phyloP scores from a whole-genome alignment of 805 yeast genomes.

The Ogataea zsoltii region DNA sequence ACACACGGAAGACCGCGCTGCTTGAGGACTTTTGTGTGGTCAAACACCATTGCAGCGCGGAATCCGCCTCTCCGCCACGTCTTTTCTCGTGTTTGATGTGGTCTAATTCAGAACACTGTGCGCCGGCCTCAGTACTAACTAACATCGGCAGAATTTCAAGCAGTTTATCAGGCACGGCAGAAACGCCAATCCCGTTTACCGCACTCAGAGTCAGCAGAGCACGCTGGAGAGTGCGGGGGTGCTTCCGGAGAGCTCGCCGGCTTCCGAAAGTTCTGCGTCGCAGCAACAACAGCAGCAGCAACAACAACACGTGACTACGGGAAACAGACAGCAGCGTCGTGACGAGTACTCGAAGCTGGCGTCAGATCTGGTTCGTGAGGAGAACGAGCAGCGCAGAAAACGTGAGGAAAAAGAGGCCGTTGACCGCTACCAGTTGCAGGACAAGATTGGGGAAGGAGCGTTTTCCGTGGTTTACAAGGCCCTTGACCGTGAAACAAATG shows the following conservation, averaged over 20 bases:
- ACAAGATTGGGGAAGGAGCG: conserved; percentile 62
- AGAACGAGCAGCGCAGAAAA: conserved; percentile 25
- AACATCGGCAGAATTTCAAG: conserved; percentile 36
- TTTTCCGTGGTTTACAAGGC: conserved; percentile 58
- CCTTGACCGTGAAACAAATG: conserved; percentile 36
- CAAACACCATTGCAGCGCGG: too few relatives aligned
- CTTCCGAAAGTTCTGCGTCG: not conserved
- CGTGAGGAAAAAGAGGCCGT: conserved; percentile 28
- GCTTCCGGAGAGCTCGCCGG: too few relatives aligned
- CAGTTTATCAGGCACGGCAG: conserved; percentile 46
- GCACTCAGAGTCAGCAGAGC: conserved; percentile 9
- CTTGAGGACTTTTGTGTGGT: too few relatives aligned
- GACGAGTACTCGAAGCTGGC: conserved; percentile 35
- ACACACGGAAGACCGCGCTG: not conserved
- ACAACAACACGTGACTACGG: not conserved
- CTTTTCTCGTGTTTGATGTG: too few relatives aligned
- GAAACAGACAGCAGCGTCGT: conserved; percentile 22
- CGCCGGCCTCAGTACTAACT: too few relatives aligned
- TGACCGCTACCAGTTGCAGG: conserved; percentile 43
- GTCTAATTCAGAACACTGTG: too few relatives aligned
- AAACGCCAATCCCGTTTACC: conserved; percentile 15
- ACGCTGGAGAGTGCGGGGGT: conserved; percentile 9
- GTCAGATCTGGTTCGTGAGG: conserved; percentile 34
- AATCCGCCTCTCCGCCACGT: too few relatives aligned
- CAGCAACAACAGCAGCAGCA: not conserved